A percentile compares a stretch with the other conserved stretches of the same genome.
Conservation (phyloP, 805 yeast genomes). For the Scheffersomyces lignosus region DNA sequence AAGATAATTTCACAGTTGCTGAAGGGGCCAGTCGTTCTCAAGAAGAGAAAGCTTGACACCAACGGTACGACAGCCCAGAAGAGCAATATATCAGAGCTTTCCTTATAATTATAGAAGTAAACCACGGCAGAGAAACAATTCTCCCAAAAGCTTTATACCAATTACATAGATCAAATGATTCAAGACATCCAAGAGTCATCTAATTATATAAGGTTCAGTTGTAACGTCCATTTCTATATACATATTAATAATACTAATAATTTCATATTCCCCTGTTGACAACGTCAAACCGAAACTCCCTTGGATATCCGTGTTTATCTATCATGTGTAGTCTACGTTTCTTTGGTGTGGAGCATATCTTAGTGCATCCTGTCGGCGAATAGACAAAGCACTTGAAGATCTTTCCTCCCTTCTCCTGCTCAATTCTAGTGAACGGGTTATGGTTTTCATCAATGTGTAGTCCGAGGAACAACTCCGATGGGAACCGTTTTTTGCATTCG, state of each 20-base stretch:
- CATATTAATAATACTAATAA: too few relatives aligned
- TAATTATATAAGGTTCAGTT: too few relatives aligned
- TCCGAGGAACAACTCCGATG: constrained; percentile 40
- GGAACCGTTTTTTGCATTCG: constrained; percentile 42
- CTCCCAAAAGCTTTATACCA: too few relatives aligned
- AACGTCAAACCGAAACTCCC: constrained; percentile 27
- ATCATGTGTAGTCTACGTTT: constrained; percentile 50
- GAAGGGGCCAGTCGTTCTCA: constrained; percentile 57
- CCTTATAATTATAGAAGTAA: too few relatives aligned
- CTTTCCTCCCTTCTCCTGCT: constrained; percentile 39
- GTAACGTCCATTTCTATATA: too few relatives aligned
- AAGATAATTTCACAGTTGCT: constrained; percentile 56
- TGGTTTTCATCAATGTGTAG: constrained; percentile 56
- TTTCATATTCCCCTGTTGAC: constrained; percentile 27
- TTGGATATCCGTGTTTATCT: constrained; percentile 51
- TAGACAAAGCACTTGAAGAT: constrained; percentile 42
- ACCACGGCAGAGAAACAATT: too few relatives aligned
- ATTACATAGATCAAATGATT: too few relatives aligned
- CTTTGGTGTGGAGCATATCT: constrained; percentile 34
- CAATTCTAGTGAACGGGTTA: constrained; percentile 44
- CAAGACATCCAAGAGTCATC: too few relatives aligned
- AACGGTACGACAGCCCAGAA: constrained; percentile 26
- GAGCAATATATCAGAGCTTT: constrained; percentile 2
- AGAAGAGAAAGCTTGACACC: constrained; percentile 31
- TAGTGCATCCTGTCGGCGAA: constrained; percentile 35